These are phyloP conservation scores for Aspergillus sojae DNA, from an alignment of 2,329 filamentous ascomycete genomes.

Conservation along the genomic window DNA sequence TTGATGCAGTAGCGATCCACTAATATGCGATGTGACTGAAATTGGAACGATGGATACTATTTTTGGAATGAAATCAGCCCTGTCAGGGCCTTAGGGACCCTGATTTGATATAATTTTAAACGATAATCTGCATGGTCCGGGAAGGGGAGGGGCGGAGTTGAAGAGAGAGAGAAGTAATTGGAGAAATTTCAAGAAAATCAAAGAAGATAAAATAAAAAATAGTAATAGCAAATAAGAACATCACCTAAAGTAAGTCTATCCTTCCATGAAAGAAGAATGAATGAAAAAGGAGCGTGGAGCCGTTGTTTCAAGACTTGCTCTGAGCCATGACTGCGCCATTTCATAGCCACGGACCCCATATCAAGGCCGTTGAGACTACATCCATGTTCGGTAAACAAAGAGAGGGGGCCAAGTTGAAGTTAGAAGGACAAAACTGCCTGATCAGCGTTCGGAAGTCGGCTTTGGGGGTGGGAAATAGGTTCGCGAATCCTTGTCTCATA, in stretches of 20 bases:
- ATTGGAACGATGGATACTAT: conserved; percentile 1
- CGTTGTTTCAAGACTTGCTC: conserved; percentile 18
- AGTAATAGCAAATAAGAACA: neutral
- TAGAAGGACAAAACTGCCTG: conserved; percentile 14
- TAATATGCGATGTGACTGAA: neutral
- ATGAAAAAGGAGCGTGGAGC: conserved; percentile 10
- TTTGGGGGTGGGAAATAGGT: neutral
- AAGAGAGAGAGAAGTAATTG: neutral
- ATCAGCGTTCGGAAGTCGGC: conserved; percentile 11
- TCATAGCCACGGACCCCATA: conserved; percentile 22
- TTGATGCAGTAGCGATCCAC: neutral
- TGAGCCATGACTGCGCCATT: conserved; percentile 25
- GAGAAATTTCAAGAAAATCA: too few relatives aligned
- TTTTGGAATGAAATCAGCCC: conserved; percentile 13
- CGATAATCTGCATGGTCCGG: conserved; percentile 1
- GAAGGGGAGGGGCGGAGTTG: neutral
- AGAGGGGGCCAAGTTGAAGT: conserved; percentile 12
- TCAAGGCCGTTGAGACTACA: neutral
- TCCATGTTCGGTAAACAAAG: conserved; percentile 11
- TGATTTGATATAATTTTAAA: neutral
- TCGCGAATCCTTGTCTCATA: neutral
- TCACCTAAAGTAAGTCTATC: neutral
- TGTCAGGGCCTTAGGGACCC: conserved; percentile 7
- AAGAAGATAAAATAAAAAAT: too few relatives aligned
- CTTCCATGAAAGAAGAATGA: neutral